Base-by-base conservation (phyloP, 495 filamentous ascomycete species). In the Xylaria flabelliformis region DNA sequence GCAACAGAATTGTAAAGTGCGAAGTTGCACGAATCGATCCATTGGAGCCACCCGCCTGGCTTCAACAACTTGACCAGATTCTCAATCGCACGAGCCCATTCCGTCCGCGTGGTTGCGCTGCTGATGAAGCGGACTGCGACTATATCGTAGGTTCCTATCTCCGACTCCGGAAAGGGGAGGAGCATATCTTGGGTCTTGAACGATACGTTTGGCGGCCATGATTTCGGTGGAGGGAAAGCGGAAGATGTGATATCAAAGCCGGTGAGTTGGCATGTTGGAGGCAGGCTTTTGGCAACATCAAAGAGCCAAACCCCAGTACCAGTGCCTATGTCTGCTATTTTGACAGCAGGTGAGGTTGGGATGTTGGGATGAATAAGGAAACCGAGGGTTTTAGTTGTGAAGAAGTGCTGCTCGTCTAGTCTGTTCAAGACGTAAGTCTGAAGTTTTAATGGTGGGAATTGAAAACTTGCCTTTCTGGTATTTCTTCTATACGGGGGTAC, bases 191-290 rank as follows among this genome's bases (percentile, higher is more conserved):
- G 50, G 50, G 9, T 53, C 50, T 53, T 53, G 50, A 53, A 26
- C 8, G 21, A 53, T 21, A 53, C 50, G 50, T 53, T 53, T 53
- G 50, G n/a, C 50, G 50, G 50, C 50, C 50, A 53, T 53, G 21
- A 12, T 12, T 53, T 7, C 21, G 50, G 50, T 26, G 50, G 50
- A 53, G 50, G 50, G 50, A 53, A 53, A 53, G 50, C 50, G n/a
- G 50, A 24, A 53, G 50, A 53, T 53, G 50, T 53, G 21, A 53
- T 53, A 21, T 53, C 50, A 53, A 53, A 53, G 50, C 50, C 50
- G 8, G 50, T 53, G 50, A 53, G 50, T 24, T 53, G 50, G 9
- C n/a, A 53, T 15, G 21, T 53, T 53, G 50, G 50, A 7, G 50
- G 50, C 21, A 53, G 21, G 50, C 50, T 53, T 53, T 53, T 53